Evolutionary conservation across 2,329 filamentous ascomycete genomes (phyloP), one percentile per base, ranked within the genome.

Genomic region (Bipolaris zeicola): DNA sequence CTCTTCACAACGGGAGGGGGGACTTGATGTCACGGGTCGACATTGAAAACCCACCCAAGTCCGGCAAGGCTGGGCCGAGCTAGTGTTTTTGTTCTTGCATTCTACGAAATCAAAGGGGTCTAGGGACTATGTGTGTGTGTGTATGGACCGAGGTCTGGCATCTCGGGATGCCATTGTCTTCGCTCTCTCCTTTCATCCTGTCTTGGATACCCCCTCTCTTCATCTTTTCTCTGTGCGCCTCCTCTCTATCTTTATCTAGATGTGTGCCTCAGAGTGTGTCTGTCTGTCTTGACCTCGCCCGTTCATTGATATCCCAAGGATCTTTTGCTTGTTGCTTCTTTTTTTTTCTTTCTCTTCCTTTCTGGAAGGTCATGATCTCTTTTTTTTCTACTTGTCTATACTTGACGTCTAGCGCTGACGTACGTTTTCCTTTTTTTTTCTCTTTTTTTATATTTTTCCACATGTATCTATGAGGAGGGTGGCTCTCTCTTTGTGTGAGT

Each of bases 161-260:
- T 57, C 44, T 57, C 54, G 50, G 37, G 37, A 57, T 57, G 43
- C 54, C 28, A 48, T 57, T 56, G 5, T 8, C 11, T 31, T 31
- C 28, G 11, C 10, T 28, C 26, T 31, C 10, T 11, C 4, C 10
- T 3, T 31, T 4, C 2, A 31, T 31, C 28, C 28, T 8, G 28
- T 31, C 10, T 31, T 31, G 28, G 28, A 31, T 31, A 31, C 10
- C 10, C 28, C 2, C 7, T 6, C 8, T 26, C 8, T 28, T 28
- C 26, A 11, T 13, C 10, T 31, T 31, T 31, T 13, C 11, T 13
- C 28, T 13, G 28, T 10, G 28, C 28, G 28, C 28, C 1, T 10
- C 5, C 10, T 3, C 28, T 31, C 28, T 13, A 13, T 47, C 37
- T 22, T 22, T 26, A 16, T 52, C 7, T 44, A 28, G n/a, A 20